Base-by-base conservation (phyloP, 1,284 basidiomycete species). In the Cutaneotrichosporon cutaneum region DNA sequence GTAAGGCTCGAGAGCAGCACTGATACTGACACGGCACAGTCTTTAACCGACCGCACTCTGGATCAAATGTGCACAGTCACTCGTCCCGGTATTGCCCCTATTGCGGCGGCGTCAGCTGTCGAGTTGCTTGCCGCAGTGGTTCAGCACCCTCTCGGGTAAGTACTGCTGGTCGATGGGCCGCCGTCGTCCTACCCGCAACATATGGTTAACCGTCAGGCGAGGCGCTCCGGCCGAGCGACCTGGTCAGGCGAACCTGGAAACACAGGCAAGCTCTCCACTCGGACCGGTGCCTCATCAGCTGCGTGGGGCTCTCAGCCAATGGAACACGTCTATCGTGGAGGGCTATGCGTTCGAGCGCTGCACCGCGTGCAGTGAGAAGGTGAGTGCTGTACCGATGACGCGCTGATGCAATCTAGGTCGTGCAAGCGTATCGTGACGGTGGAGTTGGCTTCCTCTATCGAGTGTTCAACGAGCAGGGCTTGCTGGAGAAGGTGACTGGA, bases 61-160 rank as follows among this genome's bases (percentile, higher is more conserved):
- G 96, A 99, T 76, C 95, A 99, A 76, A 98, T 98, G 95, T 99
- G 96, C 74, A 99, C 96, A 0, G 96, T 99, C 14, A 97, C 95
- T 0, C 82, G 96, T n/a, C 95, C 96, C 0, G 95, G 95, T 0
- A 83, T 98, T 0, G 96, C 94, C 0, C 87, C 92, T 0, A 94
- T 98, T 47, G 95, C 95, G 0, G 87, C 90, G 0, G 88, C 94
- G 0, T 90, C 88, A 0, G 93, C 93, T 0, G 94, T 98, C 0
- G 96, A 99, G 73, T 82, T 99, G 8, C 85, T 99, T 36, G 88
- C 92, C 0, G 92, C 93, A 0, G 79, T 96, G 0, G 69, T 98
- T 22, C 94, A 98, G 72, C 94, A 98, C 81, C 90, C 92, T 0
- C 82, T 87, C 22, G 90, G 91, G 92, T 93, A 73, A 58, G 85